Percentiles rank a stretch among this genome's conserved stretches.
Evolutionary conservation across 345 rosid genomes (phyloP).

Genomic region (Raphanus sativus): DNA sequence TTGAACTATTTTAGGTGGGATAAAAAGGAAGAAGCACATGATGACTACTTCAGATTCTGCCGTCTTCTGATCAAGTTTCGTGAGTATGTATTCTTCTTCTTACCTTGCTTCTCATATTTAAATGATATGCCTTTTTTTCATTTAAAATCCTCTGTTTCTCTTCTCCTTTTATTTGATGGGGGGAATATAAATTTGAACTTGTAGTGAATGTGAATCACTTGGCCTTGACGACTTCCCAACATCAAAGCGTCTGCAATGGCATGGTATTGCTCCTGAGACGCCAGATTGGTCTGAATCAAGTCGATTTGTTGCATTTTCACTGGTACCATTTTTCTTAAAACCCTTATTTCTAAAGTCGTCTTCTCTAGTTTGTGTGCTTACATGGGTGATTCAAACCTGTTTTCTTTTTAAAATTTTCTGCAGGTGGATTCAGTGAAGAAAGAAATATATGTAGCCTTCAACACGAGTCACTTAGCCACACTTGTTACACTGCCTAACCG

Average conservation of each 20-base stretch:
- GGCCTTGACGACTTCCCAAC: conserved; percentile 87
- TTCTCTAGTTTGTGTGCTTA: not conserved
- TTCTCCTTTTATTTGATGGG: conserved; percentile 6
- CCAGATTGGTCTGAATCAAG: conserved; percentile 93
- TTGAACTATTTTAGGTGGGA: conserved; percentile 87
- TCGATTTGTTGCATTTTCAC: conserved; percentile 87
- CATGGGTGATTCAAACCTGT: not conserved
- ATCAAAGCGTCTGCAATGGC: conserved; percentile 88
- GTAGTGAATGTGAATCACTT: conserved; percentile 89
- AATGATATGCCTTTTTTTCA: no score
- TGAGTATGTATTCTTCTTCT: conserved; percentile 47
- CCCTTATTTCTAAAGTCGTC: not conserved
- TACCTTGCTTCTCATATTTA: conserved; percentile 6
- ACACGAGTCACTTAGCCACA: conserved; percentile 68
- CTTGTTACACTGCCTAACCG: conserved; percentile 69
- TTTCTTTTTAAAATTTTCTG: not conserved
- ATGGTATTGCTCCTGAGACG: conserved; percentile 67
- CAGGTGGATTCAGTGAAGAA: conserved; percentile 77
- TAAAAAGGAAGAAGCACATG: conserved; percentile 75
- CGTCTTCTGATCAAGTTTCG: conserved; percentile 78
- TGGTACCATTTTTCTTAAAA: conserved; percentile 48
- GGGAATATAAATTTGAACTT: conserved; percentile 16
- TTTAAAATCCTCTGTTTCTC: not conserved
- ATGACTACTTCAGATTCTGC: conserved; percentile 84
- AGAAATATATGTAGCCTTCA: conserved; percentile 85